Conservation (phyloP, 306 rosid species). For the Luffa acutangula region DNA sequence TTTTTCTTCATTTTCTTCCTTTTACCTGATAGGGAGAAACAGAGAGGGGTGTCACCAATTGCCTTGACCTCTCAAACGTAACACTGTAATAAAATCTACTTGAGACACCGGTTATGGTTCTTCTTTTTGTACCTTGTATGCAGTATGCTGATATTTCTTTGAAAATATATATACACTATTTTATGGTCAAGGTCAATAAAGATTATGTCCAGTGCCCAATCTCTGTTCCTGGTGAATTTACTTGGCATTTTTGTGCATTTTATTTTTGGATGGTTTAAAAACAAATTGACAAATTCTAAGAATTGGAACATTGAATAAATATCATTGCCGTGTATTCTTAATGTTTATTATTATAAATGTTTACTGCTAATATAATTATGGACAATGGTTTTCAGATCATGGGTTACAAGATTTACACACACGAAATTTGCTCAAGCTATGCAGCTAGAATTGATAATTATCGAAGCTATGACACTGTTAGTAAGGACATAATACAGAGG, state of each 20-base stretch:
- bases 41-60: neutral
- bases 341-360: neutral
- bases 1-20: neutral
- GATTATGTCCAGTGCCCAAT: neutral
- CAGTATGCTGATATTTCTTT: neutral
- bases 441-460: constrained; percentile 96
- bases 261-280: neutral
- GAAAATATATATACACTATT: neutral
- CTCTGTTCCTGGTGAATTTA: neutral
- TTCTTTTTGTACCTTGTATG: neutral
- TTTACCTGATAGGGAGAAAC: neutral
- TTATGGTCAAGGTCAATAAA: neutral
- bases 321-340: neutral
- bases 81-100: neutral
- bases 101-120: neutral
- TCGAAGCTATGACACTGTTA: constrained; percentile 85
- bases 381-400: constrained; percentile 57
- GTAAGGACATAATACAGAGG: constrained; percentile 94
- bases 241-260: neutral
- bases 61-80: neutral
- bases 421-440: constrained; percentile 85
- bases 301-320: neutral
- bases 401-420: constrained; percentile 91
- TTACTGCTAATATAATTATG: neutral
- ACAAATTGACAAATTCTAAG: neutral